These are phyloP conservation scores for Fusarium circinatum DNA, from an alignment of 2,329 filamentous ascomycete species.

Conservation along the genomic window DNA sequence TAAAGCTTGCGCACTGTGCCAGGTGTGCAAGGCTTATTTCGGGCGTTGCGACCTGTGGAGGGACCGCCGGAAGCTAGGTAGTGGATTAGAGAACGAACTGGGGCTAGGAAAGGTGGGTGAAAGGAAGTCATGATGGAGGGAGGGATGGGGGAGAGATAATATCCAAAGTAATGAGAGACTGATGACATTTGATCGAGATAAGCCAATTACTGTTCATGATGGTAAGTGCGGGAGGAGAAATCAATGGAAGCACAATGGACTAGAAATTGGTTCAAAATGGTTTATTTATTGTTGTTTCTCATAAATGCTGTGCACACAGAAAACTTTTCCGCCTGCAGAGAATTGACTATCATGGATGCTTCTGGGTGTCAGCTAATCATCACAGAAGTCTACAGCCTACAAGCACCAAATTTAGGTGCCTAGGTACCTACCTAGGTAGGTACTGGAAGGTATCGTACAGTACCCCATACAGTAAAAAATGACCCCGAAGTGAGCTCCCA, in stretches of 20 bases:
- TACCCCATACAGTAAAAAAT: constrained; percentile 34
- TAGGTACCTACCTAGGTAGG: too few species aligned
- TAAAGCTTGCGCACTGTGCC: constrained; percentile 16
- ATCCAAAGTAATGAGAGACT: constrained; percentile 10
- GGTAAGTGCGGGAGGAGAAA: not conserved
- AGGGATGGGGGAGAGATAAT: constrained; percentile 28
- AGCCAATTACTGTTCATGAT: constrained; percentile 12
- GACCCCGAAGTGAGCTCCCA: constrained; percentile 14
- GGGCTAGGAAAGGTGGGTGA: constrained; percentile 35
- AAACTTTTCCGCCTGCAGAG: constrained; percentile 18
- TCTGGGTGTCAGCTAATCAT: constrained; percentile 22
- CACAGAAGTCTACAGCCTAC: not conserved
- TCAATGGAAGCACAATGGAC: not conserved
- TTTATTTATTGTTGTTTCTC: not conserved
- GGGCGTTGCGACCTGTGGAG: constrained; percentile 22
- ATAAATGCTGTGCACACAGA: not conserved
- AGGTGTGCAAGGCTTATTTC: constrained; percentile 30
- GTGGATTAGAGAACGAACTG: constrained; percentile 26
- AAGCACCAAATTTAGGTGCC: not conserved
- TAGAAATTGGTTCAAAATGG: not conserved
- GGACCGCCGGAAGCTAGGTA: constrained; percentile 18
- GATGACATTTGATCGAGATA: constrained; percentile 20
- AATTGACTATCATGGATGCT: constrained; percentile 21
- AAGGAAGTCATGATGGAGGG: constrained; percentile 39
- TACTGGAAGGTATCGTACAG: constrained; percentile 9